Conservation (phyloP, 331 rosid species). For the Telfairia occidentalis region DNA sequence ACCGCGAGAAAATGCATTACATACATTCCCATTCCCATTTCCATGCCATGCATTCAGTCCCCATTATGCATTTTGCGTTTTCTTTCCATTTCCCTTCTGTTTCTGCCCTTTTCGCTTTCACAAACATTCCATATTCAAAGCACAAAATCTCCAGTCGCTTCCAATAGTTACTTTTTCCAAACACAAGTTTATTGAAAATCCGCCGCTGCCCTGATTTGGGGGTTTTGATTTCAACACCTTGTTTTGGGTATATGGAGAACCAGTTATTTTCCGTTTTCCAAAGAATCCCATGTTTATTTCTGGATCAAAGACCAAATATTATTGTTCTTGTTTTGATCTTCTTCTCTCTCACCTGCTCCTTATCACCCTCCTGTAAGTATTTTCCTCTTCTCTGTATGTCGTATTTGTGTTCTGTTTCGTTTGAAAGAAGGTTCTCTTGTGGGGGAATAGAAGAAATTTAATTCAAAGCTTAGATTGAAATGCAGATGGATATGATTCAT, state of each 20-base stretch:
- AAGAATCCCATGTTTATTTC: not conserved
- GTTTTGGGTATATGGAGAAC: not conserved
- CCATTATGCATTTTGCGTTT: constrained; percentile 2
- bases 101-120: not conserved
- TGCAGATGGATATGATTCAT: constrained; percentile 59
- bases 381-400: not conserved
- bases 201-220: not conserved
- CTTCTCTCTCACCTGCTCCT: not conserved
- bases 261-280: not conserved
- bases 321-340: not conserved
- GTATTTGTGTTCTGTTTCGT: not conserved
- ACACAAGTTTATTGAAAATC: not conserved
- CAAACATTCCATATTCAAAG: not conserved
- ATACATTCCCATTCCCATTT: not conserved
- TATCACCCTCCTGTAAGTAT: constrained; percentile 7
- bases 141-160: not conserved
- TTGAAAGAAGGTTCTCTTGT: not conserved
- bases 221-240: not conserved
- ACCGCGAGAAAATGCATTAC: not conserved
- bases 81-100: not conserved
- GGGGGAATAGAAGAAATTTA: not conserved
- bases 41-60: not conserved
- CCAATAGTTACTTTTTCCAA: not conserved
- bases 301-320: not conserved
- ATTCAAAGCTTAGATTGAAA: constrained; percentile 5